Evolutionary conservation across 441 rosid genomes (phyloP).

Genomic region (Mallotus japonicus): DNA sequence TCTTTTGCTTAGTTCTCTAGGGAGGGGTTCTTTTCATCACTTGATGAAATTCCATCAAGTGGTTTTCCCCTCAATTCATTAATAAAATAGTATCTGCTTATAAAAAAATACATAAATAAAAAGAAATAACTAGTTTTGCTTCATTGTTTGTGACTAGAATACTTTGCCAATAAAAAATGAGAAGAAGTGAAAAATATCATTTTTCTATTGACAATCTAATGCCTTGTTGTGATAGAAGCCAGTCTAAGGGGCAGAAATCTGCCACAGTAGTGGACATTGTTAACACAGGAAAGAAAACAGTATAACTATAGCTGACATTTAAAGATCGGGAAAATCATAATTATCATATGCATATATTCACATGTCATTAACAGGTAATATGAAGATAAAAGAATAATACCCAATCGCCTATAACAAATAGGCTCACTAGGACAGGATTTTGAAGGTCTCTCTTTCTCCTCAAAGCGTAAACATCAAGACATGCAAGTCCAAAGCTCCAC

Average conservation of each 20-base stretch:
- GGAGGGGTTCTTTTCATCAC: no score
- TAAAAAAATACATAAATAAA: neutral
- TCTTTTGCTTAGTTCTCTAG: no score
- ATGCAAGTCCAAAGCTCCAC: constrained; percentile 97
- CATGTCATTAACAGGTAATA: neutral
- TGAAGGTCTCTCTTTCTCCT: constrained; percentile 78
- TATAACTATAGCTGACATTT: neutral
- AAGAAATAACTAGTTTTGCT: neutral
- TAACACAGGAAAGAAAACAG: neutral
- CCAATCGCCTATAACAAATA: constrained; percentile 96
- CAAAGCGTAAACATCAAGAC: constrained; percentile 80
- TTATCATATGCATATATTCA: neutral
- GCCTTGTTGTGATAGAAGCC: neutral
- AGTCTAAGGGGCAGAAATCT: neutral
- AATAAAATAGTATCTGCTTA: no score
- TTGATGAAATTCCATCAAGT: no score
- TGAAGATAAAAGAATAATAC: constrained; percentile 29
- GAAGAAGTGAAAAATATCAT: no score
- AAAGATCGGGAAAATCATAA: neutral
- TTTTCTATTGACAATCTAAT: neutral
- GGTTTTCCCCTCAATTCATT: no score
- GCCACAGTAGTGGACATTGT: neutral
- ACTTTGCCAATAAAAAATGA: no score
- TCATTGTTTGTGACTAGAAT: neutral
- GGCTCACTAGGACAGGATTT: constrained; percentile 89